Conservation (phyloP, 1,284 basidiomycete genomes). For the Leccinum subfulvum region DNA sequence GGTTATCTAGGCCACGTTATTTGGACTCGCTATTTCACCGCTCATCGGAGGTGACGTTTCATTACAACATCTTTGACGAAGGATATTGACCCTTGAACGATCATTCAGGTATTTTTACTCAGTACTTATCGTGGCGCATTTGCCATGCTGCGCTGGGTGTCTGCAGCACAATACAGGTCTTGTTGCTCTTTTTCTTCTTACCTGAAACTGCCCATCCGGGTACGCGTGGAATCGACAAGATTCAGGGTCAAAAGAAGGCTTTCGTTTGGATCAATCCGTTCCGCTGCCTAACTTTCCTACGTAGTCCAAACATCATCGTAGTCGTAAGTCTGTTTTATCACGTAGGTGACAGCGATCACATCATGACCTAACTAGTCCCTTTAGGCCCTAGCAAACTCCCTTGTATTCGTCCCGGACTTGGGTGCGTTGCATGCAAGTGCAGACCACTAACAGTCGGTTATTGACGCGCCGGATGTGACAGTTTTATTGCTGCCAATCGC, state of each 20-base stretch:
- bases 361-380: background rate
- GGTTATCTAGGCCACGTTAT: conserved; percentile 37
- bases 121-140: conserved; percentile 68
- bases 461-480: conserved; percentile 22
- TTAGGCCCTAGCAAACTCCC: conserved; percentile 42
- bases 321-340: conserved; percentile 45
- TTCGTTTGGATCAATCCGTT: conserved; percentile 63
- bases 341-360: background rate
- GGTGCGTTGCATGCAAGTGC: conserved; percentile 37
- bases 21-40: conserved; percentile 48
- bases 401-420: conserved; percentile 44
- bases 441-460: background rate
- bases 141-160: conserved; percentile 57
- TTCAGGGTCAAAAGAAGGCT: conserved; percentile 37
- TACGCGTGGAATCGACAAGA: conserved; percentile 43
- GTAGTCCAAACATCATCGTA: conserved; percentile 56
- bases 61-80: background rate
- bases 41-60: conserved; percentile 39
- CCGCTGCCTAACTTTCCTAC: conserved; percentile 47
- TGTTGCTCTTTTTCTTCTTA: conserved; percentile 49
- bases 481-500: conserved; percentile 38
- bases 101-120: conserved; percentile 41
- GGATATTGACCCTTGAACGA: conserved; percentile 4
- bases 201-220: conserved; percentile 71
- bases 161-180: conserved; percentile 43